A percentile compares a stretch with the other conserved stretches of the same genome.
phyloP scores from a whole-genome alignment of 495 filamentous ascomycete genomes.

The Pyrenula massariospora region DNA sequence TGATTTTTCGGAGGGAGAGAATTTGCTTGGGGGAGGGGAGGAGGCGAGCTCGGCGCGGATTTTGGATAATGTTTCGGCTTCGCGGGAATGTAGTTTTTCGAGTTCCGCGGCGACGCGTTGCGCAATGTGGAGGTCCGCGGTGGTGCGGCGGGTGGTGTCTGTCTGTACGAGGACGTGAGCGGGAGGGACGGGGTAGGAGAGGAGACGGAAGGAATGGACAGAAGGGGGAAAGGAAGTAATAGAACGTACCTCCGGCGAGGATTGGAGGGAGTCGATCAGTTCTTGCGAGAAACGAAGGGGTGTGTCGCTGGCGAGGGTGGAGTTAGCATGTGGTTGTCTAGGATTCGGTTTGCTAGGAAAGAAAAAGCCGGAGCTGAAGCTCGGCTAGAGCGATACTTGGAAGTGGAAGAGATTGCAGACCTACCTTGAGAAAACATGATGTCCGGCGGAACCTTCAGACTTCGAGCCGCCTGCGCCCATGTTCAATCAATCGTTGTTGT shows the following conservation, averaged over 20 bases:
- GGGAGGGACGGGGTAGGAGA: background rate
- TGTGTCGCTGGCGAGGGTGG: constrained; percentile 47
- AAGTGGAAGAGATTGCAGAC: no score
- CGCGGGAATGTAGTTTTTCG: constrained; percentile 54
- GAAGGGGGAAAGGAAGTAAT: constrained; percentile 3
- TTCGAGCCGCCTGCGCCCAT: constrained; percentile 45
- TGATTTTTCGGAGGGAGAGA: constrained; percentile 17
- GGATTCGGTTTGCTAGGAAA: background rate
- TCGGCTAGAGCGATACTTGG: no score
- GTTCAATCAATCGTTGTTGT: no score
- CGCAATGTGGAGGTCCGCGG: constrained; percentile 81
- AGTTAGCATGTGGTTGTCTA: constrained; percentile 1
- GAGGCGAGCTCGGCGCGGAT: constrained; percentile 22
- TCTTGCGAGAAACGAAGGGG: constrained; percentile 80
- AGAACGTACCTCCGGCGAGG: constrained; percentile 65
- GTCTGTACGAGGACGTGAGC: constrained; percentile 38
- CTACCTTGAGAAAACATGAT: constrained; percentile 43
- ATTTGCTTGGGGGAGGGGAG: constrained; percentile 17
- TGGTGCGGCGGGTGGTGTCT: constrained; percentile 72
- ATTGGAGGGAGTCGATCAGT: constrained; percentile 70
- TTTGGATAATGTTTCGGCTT: constrained; percentile 41
- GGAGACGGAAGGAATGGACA: background rate
- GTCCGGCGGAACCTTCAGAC: constrained; percentile 33
- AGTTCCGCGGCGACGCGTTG: constrained; percentile 78
- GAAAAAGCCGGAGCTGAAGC: background rate